Base-by-base conservation (phyloP, 257 asterid species). In the Solanum paucissectum region DNA sequence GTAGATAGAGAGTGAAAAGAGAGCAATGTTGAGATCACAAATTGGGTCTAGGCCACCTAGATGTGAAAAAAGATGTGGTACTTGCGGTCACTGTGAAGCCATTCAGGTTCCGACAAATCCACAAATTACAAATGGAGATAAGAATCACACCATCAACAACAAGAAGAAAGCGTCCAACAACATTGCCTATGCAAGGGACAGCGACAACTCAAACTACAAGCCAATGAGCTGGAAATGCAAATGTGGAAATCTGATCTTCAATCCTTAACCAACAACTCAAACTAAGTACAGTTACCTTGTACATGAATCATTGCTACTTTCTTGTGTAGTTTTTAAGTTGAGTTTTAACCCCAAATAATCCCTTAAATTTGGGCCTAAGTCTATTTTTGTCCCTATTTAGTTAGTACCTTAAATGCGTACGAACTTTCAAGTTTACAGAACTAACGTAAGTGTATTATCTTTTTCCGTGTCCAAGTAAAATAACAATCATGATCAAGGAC, bases 221-320 rank as follows among this genome's bases (percentile, higher is more conserved):
- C 99, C 99, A 34, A 92, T 96, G 96, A 96, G 95, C 90, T 96
- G 99, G 98, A 96, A 96, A 91, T 95, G 99, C 91, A 96, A 95
- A 92, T 96, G 99, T 85, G 99, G 98, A 7, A 88, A 92, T 90
- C 89, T 91, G 89, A 93, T 96, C 79, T 93, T 95, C 94, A 93
- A 94, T 87, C 99, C 99, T 20, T 95, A 86, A 91, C n/a, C 7
- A 14, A 75, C 46, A 38, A 38, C 10, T 14, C 75, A 25, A 10
- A 33, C 10, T 27, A 77, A 76, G 84, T 76, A 40, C 36, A 76
- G 23, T 76, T 2, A 23, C 60, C 52, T 52, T 87, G 91, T 87
- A 91, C 9, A 88, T 88, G 49, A 92, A 82, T 74, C 33, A 25
- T 74, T 20, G 16, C 33, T 81, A 52, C 23, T 74, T 44, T 86